These are phyloP conservation scores for Starmerella bacillaris DNA, from an alignment of 805 yeast species.

Conservation along the genomic window DNA sequence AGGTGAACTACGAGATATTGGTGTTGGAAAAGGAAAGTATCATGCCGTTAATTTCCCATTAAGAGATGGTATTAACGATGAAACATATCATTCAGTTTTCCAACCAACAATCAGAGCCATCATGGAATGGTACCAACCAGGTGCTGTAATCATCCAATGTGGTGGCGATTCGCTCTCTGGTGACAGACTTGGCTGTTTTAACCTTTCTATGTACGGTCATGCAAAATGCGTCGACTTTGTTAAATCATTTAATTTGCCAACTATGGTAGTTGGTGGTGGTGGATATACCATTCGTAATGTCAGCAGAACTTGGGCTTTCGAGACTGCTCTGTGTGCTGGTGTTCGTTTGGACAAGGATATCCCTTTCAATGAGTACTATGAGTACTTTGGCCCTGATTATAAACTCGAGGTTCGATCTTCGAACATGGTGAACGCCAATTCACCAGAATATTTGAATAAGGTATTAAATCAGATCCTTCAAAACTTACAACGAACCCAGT, in stretches of 20 bases:
- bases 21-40: slow-evolving; percentile 76
- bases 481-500: slow-evolving; percentile 75
- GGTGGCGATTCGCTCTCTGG: slow-evolving; percentile 94
- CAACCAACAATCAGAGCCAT: slow-evolving; percentile 57
- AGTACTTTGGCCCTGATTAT: slow-evolving; percentile 94
- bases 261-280: slow-evolving; percentile 90
- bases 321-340: slow-evolving; percentile 64
- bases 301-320: slow-evolving; percentile 87
- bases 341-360: slow-evolving; percentile 34
- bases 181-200: slow-evolving; percentile 87
- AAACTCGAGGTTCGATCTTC: slow-evolving; percentile 86
- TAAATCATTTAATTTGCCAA: slow-evolving; percentile 75
- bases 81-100: slow-evolving; percentile 63
- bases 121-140: slow-evolving; percentile 79
- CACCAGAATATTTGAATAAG: slow-evolving; percentile 78
- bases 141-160: slow-evolving; percentile 87
- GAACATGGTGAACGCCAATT: slow-evolving; percentile 90
- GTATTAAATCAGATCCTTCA: slow-evolving; percentile 57
- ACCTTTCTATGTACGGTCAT: slow-evolving; percentile 77
- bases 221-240: slow-evolving; percentile 87
- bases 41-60: slow-evolving; percentile 82
- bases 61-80: slow-evolving; percentile 91
- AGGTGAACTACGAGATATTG: slow-evolving; percentile 76
- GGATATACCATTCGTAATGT: slow-evolving; percentile 96
- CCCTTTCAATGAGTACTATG: slow-evolving; percentile 92